A percentile compares a stretch with the other conserved stretches of the same genome.
Conservation (phyloP, 2,329 filamentous ascomycete genomes). For the Cladosporium colombiae region DNA sequence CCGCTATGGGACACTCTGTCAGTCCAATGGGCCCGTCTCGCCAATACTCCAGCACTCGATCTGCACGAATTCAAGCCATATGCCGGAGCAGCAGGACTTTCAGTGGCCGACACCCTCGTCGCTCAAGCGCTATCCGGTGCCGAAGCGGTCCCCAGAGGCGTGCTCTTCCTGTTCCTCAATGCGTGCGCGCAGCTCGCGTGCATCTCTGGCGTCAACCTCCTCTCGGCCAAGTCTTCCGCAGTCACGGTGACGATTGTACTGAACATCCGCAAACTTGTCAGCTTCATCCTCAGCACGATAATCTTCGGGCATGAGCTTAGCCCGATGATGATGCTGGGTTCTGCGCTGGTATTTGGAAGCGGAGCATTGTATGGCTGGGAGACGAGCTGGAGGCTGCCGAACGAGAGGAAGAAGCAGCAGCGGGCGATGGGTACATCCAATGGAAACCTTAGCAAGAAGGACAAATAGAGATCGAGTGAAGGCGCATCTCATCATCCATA, state of each 20-base stretch:
- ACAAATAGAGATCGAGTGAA: neutral
- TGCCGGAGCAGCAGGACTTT: neutral
- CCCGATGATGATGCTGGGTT: constrained; percentile 75
- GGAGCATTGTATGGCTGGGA: constrained; percentile 91
- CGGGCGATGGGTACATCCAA: neutral
- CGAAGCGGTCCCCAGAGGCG: constrained; percentile 59
- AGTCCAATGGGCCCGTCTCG: constrained; percentile 64
- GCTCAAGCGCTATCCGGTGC: constrained; percentile 4
- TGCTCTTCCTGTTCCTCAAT: constrained; percentile 71
- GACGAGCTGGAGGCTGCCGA: constrained; percentile 49
- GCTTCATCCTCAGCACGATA: constrained; percentile 87
- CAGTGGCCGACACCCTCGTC: constrained; percentile 22
- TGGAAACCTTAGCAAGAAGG: neutral
- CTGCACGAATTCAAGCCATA: constrained; percentile 31
- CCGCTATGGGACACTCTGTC: constrained; percentile 68
- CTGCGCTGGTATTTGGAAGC: constrained; percentile 81
- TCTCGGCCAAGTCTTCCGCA: constrained; percentile 84
- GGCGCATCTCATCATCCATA: neutral
- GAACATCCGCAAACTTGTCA: constrained; percentile 92
- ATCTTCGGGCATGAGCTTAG: constrained; percentile 86
- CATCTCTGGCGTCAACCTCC: constrained; percentile 92
- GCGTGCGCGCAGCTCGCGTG: constrained; percentile 91
- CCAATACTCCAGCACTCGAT: constrained; percentile 62
- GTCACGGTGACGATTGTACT: constrained; percentile 95
- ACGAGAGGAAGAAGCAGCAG: constrained; percentile 28